Base-by-base conservation (phyloP, 2,329 filamentous ascomycete species). In the Fusarium virguliforme region DNA sequence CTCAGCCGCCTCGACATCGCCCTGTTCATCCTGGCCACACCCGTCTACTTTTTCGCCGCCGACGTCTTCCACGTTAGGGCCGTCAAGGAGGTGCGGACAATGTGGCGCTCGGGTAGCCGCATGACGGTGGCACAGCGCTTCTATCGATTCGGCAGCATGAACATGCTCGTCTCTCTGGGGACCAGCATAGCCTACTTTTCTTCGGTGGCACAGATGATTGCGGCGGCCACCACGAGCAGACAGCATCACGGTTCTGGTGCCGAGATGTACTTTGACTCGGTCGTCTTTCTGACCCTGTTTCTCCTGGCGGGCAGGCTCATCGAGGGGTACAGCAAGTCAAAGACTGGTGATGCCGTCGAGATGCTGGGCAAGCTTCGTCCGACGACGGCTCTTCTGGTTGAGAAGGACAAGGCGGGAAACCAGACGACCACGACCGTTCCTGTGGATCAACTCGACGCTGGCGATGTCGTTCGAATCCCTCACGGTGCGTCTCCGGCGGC, bases 131-230 rank as follows among this genome's bases (percentile, higher is more conserved):
- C 93, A 15, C 88, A 91, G 73, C 87, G 95, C 13, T 95, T 98
- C 76, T 94, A 94, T 79, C 90, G 92, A n/a, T 98, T 98, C 76
- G 95, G 95, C 8, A 97, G 94, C 83, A 98, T 98, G 95, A 97
- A 97, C 78, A 92, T 97, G 83, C 87, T 98, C 65, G 95, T 98
- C 81, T 96, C 92, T 8, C 86, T 97, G 3, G 95, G 94, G 6
- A 97, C 95, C 0, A 92, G 90, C 3, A 94, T 98, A 66, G 95
- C 95, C 2, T 97, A 97, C 79, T 84, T 97, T 68, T 91, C 94
- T 0, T 97, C 94, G 0, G 83, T 97, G 26, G 91, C 90, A 15
- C 90, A 97, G 70, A 86, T 98, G 78, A 91, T 94, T 57, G 88
- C 90, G 7, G 82, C 80, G 1, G 88, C 90, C 4, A 87, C 85